Percentiles rank a stretch among this genome's conserved stretches.
Conservation (phyloP, 129 eudicot genomes). For the Chrysanthemum lavandulifolium region DNA sequence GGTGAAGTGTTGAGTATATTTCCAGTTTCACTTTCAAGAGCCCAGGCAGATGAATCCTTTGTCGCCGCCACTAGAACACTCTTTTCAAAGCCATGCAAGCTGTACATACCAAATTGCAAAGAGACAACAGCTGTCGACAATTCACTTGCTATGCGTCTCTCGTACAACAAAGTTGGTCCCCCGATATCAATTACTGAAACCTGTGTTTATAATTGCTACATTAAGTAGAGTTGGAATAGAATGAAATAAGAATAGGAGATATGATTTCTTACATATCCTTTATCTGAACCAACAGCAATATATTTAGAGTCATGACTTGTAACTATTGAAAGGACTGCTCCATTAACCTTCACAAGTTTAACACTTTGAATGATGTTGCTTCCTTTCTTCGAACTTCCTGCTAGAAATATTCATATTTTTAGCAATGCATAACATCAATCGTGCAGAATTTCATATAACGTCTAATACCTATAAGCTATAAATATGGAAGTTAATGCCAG, state of each 20-base stretch:
- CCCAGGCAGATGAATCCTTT: constrained; percentile 80
- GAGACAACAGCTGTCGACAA: constrained; percentile 69
- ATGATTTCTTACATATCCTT: constrained; percentile 72
- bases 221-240: neutral
- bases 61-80: constrained; percentile 60
- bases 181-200: constrained; percentile 66
- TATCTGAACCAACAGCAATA: constrained; percentile 88
- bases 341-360: constrained; percentile 69
- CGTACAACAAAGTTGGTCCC: constrained; percentile 57
- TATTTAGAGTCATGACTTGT: constrained; percentile 46
- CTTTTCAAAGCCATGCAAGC: constrained; percentile 87
- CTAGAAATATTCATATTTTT: constrained; percentile 4
- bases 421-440: constrained; percentile 8
- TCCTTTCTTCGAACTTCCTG: constrained; percentile 96
- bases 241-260: neutral
- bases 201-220: constrained; percentile 36
- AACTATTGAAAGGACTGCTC: constrained; percentile 60
- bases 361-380: constrained; percentile 61
- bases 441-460: neutral
- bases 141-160: constrained; percentile 73
- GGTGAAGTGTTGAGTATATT: constrained; percentile 49
- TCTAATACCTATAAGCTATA: neutral
- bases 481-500: constrained; percentile 32
- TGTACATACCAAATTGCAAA: constrained; percentile 66
- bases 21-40: constrained; percentile 90